Evolutionary conservation across 2,329 filamentous ascomycete species (phyloP), one percentile per base, ranked within the genome.

Genomic region (Colletotrichum sp.): DNA sequence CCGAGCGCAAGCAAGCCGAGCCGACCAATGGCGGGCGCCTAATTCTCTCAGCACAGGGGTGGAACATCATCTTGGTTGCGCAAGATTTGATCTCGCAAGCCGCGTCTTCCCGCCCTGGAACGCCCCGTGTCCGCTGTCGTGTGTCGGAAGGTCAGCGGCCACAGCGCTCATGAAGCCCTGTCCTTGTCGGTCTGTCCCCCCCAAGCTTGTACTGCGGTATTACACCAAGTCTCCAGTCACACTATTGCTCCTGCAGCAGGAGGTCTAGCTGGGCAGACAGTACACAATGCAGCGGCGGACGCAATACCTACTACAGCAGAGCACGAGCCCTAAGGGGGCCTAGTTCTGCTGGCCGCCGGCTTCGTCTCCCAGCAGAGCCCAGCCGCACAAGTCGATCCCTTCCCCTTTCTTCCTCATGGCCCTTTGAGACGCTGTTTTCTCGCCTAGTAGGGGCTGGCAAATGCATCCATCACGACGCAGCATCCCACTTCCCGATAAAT

Each of bases 71-170:
- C 71, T 61, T 55, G 65, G 66, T 70, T 62, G 71, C 66, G 71
- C 74, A 65, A 74, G 60, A 75, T 75, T 74, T 74, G 65, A 76
- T 75, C 74, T 76, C 60, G 71, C 74, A 55, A 76, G 70, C 70
- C 74, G 66, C 71, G 66, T 60, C 74, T 61, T 70, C 71, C 74
- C 65, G 71, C 66, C 56, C 71, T 76, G 60, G 65, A 39, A 74
- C 71, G 66, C 60, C 60, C 73, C 69, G 68, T 67, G 32, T 75
- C 64, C 70, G 58, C 70, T 64, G 48, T 62, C 55, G 43, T 62
- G 62, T 72, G 68, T 66, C 62, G 55, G 70, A 12, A 75, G 55
- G 55, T 62, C 56, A 39, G n/a, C 34, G 16, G 58, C 28, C 32
- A 55, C 58, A 34, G 30, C n/a, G 56, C 27, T 18, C n/a, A 27